Evolutionary conservation across 139 green algal species (phyloP).

Genomic region (Ettlia oleoabundans): DNA sequence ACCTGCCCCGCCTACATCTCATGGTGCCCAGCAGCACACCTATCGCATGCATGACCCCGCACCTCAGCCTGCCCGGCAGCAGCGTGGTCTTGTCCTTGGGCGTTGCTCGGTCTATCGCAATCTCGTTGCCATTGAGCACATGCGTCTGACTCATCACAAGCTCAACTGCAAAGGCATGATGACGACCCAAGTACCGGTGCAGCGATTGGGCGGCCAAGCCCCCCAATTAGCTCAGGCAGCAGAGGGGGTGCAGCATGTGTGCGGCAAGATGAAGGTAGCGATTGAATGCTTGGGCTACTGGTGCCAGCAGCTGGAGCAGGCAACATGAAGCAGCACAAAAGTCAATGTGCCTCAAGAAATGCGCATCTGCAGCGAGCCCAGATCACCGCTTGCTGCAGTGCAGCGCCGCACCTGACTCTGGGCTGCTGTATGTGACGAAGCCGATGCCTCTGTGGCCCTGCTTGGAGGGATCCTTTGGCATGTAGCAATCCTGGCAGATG

Average conservation of each 20-base stretch:
- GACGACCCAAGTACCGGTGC: constrained; percentile 23
- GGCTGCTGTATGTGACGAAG: constrained; percentile 84
- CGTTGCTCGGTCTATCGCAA: constrained; percentile 87
- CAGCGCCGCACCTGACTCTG: constrained; percentile 62
- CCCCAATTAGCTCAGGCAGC: no score
- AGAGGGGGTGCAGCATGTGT: no score
- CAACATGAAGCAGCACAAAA: no score
- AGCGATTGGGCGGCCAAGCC: neutral
- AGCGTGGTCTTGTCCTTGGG: constrained; percentile 71
- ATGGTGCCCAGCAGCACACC: no score
- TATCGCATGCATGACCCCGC: constrained; percentile 3
- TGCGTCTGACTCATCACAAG: constrained; percentile 44
- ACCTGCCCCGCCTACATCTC: no score
- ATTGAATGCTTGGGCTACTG: no score
- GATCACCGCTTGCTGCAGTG: no score
- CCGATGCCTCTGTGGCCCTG: constrained; percentile 85
- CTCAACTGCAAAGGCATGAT: constrained; percentile 5
- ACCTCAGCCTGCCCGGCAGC: constrained; percentile 15
- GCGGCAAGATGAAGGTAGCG: no score
- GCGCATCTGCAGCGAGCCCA: no score
- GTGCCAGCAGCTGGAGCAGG: no score
- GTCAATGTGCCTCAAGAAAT: no score
- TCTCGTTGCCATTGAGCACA: constrained; percentile 80
- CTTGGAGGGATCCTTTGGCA: constrained; percentile 85
- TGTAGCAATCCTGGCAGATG: constrained; percentile 87